phyloP scores from a whole-genome alignment of 148 eudicot genomes.

The Fagopyrum homotropicum region DNA sequence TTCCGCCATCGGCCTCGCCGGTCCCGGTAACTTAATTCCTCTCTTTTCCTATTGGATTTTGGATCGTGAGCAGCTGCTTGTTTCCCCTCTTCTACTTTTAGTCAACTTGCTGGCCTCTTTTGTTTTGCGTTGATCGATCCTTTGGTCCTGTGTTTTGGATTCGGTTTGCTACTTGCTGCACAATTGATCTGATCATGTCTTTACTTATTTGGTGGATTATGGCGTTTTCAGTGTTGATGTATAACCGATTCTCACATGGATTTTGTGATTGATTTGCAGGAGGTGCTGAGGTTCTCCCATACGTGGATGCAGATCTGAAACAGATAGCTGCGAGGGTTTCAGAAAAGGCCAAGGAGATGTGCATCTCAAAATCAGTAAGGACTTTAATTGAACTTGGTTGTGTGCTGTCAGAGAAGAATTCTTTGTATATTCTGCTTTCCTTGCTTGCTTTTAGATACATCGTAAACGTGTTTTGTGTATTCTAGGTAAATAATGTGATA shows the following conservation, averaged over 20 bases:
- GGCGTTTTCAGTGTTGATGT: no score
- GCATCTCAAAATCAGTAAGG: conserved; percentile 16
- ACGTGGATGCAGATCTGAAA: conserved; percentile 28
- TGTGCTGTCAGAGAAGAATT: neutral
- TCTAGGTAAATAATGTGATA: neutral
- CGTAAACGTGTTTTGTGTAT: no score
- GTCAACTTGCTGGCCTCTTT: neutral
- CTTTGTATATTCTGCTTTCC: neutral
- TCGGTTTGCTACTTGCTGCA: neutral
- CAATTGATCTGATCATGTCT: neutral
- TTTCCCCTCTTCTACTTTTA: neutral
- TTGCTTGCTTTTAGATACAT: no score
- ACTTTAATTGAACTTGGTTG: neutral
- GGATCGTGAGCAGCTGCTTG: neutral
- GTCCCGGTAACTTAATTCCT: conserved; percentile 33
- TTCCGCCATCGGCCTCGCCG: conserved; percentile 38
- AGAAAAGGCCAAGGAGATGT: conserved; percentile 16
- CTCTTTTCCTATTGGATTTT: neutral
- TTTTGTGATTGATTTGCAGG: conserved; percentile 21
- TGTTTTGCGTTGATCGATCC: neutral
- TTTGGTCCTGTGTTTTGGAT: neutral
- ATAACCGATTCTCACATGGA: neutral
- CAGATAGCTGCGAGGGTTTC: conserved; percentile 13
- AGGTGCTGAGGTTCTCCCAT: conserved; percentile 30
- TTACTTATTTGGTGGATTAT: no score